These are phyloP conservation scores for Taphrina communis DNA, from an alignment of 1,139 yeast species.

Conservation along the genomic window DNA sequence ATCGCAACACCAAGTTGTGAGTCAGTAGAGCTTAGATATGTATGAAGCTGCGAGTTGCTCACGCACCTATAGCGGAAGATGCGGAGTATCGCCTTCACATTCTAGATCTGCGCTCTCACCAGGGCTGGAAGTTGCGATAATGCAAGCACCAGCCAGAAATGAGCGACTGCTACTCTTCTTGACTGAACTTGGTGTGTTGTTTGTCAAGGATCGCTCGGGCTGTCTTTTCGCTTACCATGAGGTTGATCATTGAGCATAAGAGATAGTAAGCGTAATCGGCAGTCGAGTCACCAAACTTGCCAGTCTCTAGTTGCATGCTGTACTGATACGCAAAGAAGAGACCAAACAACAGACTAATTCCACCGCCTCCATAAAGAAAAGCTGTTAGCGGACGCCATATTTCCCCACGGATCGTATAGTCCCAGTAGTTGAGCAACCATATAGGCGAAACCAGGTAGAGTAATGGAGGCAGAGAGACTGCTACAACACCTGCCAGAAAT, in stretches of 20 bases:
- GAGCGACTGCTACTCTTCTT: constrained; percentile 19
- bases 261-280: constrained; percentile 52
- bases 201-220: too few species aligned
- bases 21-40: constrained; percentile 40
- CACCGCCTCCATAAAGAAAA: constrained; percentile 49
- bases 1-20: constrained; percentile 12
- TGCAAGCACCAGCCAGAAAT: constrained; percentile 39
- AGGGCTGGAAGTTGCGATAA: constrained; percentile 49
- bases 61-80: constrained; percentile 44
- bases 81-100: constrained; percentile 48
- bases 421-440: constrained; percentile 49
- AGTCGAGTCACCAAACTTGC: constrained; percentile 48
- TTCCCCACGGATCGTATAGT: constrained; percentile 47
- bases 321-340: constrained; percentile 50
- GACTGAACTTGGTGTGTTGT: too few species aligned
- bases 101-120: constrained; percentile 52
- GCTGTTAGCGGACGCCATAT: constrained; percentile 53
- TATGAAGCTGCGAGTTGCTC: constrained; percentile 47
- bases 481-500: constrained; percentile 47
- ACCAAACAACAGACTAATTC: constrained; percentile 48
- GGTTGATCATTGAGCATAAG: constrained; percentile 48
- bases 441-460: constrained; percentile 45
- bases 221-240: constrained; percentile 49
- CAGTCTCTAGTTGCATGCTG: constrained; percentile 50
- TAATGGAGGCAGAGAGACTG: constrained; percentile 47